A percentile compares a stretch with the other conserved stretches of the same genome.
phyloP scores from a whole-genome alignment of 2,329 filamentous ascomycete genomes.

The Claviceps sp. region DNA sequence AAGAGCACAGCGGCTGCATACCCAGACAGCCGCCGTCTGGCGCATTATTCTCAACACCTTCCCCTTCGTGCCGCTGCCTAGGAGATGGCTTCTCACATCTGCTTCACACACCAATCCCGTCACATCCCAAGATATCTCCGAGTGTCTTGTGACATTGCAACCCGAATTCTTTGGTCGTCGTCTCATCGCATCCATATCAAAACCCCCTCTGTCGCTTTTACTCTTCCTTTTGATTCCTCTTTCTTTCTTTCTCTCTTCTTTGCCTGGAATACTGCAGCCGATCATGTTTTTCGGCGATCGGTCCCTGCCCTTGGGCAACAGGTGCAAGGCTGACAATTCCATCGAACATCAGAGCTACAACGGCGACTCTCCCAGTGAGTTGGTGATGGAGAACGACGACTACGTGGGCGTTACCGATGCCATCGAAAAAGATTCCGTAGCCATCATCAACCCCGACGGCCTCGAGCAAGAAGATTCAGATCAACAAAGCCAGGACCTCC shows the following conservation, averaged over 20 bases:
- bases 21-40: not conserved
- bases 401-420: slow-evolving; percentile 36
- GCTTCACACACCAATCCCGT: not conserved
- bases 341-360: slow-evolving; percentile 32
- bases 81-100: not conserved
- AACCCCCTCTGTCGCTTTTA: no score
- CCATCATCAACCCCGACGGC: slow-evolving; percentile 41
- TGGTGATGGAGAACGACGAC: slow-evolving; percentile 42
- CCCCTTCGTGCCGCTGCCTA: not conserved
- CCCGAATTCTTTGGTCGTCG: not conserved
- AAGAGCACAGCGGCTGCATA: not conserved
- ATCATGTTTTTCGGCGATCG: slow-evolving; percentile 11
- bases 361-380: slow-evolving; percentile 41
- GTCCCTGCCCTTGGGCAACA: slow-evolving; percentile 9
- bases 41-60: not conserved
- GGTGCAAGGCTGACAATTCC: slow-evolving; percentile 14
- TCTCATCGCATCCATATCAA: not conserved
- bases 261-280: slow-evolving; percentile 2
- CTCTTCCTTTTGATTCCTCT: no score
- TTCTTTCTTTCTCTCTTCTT: slow-evolving; percentile 7
- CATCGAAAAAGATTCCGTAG: slow-evolving; percentile 36
- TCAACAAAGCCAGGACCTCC: slow-evolving; percentile 29
- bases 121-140: not conserved
- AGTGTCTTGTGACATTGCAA: not conserved
- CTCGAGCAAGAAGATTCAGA: slow-evolving; percentile 32